Conservation (phyloP, 331 rosid species). For the Spiraea crenata region DNA sequence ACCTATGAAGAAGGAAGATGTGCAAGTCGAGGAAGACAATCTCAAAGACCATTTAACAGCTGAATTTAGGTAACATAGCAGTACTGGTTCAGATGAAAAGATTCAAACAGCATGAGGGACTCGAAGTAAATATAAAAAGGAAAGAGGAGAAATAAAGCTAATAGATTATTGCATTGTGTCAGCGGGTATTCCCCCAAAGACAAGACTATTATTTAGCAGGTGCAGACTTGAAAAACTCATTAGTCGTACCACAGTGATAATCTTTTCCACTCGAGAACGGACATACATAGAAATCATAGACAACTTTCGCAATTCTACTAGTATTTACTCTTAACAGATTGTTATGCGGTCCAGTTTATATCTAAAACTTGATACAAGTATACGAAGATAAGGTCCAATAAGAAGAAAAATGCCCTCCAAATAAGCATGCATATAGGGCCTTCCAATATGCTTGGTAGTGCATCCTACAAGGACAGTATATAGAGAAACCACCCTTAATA, state of each 20-base stretch:
- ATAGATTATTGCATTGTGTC: neutral
- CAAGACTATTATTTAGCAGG: neutral
- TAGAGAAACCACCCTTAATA: neutral
- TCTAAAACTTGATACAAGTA: neutral
- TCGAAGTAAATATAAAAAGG: neutral
- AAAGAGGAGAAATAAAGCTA: neutral
- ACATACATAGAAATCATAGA: neutral
- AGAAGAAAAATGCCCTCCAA: neutral
- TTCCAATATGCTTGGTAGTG: neutral
- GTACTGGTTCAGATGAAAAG: neutral
- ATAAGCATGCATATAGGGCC: neutral
- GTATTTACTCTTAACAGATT: neutral
- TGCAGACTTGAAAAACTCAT: neutral
- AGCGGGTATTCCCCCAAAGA: neutral
- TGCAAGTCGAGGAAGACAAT: neutral
- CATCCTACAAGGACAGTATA: neutral
- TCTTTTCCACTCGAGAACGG: constrained; percentile 1
- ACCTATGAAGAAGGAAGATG: neutral
- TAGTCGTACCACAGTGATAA: neutral
- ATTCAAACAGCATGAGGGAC: constrained; percentile 3
- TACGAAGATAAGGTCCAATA: neutral
- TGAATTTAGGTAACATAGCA: neutral
- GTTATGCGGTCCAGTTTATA: neutral
- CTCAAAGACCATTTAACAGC: neutral
- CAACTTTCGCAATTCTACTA: neutral